Conservation (phyloP, 75 land plant genomes). For the Cryptomeria japonica region DNA sequence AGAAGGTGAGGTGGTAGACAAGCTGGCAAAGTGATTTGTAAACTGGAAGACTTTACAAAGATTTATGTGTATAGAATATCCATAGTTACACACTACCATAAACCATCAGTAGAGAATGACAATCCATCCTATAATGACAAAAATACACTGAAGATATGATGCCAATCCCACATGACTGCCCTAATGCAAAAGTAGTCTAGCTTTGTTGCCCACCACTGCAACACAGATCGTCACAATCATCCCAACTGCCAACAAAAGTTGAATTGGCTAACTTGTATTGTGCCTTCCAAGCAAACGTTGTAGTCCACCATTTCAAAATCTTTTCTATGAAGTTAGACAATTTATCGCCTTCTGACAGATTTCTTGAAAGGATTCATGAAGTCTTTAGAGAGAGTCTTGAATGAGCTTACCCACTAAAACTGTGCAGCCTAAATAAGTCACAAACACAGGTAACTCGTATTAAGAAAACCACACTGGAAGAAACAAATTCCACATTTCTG, state of each 20-base stretch:
- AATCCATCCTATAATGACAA: neutral
- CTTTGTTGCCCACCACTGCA: neutral
- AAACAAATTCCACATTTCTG: neutral
- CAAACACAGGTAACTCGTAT: neutral
- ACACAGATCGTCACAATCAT: neutral
- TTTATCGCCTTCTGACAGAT: neutral
- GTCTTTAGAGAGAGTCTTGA: neutral
- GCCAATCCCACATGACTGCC: neutral
- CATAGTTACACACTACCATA: too few species aligned
- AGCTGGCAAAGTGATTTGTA: too few species aligned
- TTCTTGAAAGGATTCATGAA: neutral
- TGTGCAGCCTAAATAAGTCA: neutral
- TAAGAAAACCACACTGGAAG: neutral
- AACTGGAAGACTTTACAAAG: too few species aligned
- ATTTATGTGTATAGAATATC: too few species aligned
- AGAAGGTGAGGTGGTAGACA: too few species aligned
- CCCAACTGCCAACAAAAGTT: neutral
- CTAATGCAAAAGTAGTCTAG: neutral
- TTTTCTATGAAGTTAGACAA: neutral
- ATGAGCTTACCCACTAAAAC: neutral
- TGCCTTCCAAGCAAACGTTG: neutral
- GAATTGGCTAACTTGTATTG: neutral
- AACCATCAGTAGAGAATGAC: too few species aligned
- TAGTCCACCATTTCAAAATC: neutral
- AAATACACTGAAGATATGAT: neutral